These are phyloP conservation scores for Geranium rotundifolium DNA, from an alignment of 345 rosid genomes.

Conservation along the genomic window DNA sequence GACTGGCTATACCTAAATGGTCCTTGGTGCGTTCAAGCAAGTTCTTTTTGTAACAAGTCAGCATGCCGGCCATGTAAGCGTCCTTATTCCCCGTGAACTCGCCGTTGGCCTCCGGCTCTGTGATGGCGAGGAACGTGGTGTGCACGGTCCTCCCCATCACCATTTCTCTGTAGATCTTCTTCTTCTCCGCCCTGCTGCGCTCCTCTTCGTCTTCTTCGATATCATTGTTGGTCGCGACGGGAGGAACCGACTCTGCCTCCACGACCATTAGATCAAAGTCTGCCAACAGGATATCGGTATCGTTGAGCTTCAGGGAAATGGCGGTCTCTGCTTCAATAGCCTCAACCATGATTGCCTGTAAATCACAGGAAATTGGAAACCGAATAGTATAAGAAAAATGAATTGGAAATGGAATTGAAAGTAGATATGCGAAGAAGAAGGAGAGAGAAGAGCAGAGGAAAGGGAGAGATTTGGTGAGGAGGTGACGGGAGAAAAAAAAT, in stretches of 20 bases:
- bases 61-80: constrained; percentile 86
- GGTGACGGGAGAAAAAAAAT: no score
- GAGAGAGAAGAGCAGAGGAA: no score
- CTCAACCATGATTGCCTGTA: not conserved
- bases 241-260: constrained; percentile 37
- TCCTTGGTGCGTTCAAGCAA: constrained; percentile 65
- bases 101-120: constrained; percentile 84
- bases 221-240: constrained; percentile 11
- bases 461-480: no score
- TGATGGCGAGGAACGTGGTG: constrained; percentile 66
- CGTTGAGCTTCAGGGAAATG: not conserved
- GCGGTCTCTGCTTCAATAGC: not conserved
- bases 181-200: no score
- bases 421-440: not conserved
- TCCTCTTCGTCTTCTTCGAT: constrained; percentile 3
- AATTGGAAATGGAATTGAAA: not conserved
- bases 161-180: constrained; percentile 40
- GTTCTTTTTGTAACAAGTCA: constrained; percentile 74
- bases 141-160: constrained; percentile 77
- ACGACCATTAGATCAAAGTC: constrained; percentile 39
- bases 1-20: constrained; percentile 63
- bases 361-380: not conserved
- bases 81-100: constrained; percentile 85
- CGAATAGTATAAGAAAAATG: no score
- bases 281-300: constrained; percentile 11